Conservation (phyloP, 768 basidiomycete genomes). For the Brasilioporus rufonigricans region DNA sequence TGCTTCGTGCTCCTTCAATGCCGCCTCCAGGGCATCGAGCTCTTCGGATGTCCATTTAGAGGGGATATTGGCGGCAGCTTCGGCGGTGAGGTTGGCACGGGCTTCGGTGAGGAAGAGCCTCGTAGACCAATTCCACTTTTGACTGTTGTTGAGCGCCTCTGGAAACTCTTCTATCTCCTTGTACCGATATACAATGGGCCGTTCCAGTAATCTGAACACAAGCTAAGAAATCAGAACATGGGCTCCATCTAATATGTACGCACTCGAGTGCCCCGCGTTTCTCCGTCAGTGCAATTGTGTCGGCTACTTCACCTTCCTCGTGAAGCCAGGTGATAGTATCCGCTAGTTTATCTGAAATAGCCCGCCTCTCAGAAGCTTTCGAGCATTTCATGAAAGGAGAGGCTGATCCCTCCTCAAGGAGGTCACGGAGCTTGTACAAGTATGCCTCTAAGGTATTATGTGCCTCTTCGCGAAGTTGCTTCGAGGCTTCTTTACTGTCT, state of each 20-base stretch:
- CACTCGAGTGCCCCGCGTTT: slow-evolving; percentile 84
- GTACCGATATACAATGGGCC: slow-evolving; percentile 82
- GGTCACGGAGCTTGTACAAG: slow-evolving; percentile 85
- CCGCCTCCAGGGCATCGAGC: slow-evolving; percentile 72
- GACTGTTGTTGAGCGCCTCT: slow-evolving; percentile 74
- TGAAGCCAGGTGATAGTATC: slow-evolving; percentile 80
- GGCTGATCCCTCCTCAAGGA: slow-evolving; percentile 63
- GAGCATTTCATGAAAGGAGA: slow-evolving; percentile 88
- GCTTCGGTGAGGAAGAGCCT: slow-evolving; percentile 86
- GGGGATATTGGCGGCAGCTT: slow-evolving; percentile 55
- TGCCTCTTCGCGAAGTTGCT: slow-evolving; percentile 82
- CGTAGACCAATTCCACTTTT: slow-evolving; percentile 87
- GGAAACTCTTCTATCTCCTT: slow-evolving; percentile 87
- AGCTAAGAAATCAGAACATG: slow-evolving; percentile 2
- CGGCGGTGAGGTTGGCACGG: slow-evolving; percentile 65
- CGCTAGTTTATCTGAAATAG: slow-evolving; percentile 65
- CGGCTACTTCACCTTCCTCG: slow-evolving; percentile 80
- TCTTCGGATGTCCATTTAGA: slow-evolving; percentile 89
- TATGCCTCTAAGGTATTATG: slow-evolving; percentile 90
- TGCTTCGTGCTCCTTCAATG: slow-evolving; percentile 72
- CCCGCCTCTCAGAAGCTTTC: slow-evolving; percentile 62
- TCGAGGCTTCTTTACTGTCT: slow-evolving; percentile 73
- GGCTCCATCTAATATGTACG: slow-evolving; percentile 27
- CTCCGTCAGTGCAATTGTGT: slow-evolving; percentile 68
- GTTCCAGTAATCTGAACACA: slow-evolving; percentile 61